Base-by-base conservation (phyloP, 2,329 filamentous ascomycete genomes). In the Beauveria caledonica region DNA sequence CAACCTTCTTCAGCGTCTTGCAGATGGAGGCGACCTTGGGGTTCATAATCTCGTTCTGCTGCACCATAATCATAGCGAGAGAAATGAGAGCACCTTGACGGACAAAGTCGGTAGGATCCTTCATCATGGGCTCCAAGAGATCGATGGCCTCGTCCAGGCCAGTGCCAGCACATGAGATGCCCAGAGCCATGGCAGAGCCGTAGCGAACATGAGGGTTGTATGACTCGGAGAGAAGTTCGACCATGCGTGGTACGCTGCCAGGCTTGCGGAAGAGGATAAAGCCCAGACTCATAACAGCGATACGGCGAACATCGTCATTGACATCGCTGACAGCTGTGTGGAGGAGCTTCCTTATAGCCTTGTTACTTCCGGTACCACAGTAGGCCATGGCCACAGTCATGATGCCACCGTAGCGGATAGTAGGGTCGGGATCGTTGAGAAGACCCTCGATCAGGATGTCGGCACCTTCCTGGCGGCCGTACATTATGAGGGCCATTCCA, bases 171-270 rank as follows among this genome's bases (percentile, higher is more conserved):
- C 95, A 99, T 27, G 95, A 96, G 69, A 99, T 99, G 76, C 94
- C 94, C 13, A 99, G 84, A 48, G 95, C 95, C 92, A 99, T 97
- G 58, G 94, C 94, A 21, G 94, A 96, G 70, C 94, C 94, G 69
- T 99, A 99, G 61, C 94, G 88, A 51, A 99, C 94, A 71, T 99
- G 94, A 21, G 94, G 94, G 77, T 99, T 99, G 80, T 99, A 99
- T 0, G 93, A 97, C 74, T 99, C 95, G 5, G 94, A 94, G 21
- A 99, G 86, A 55, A 99, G 85, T 77, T 99, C 95, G 45, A 99
- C 94, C 92, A 99, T 99, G 64, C 95, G 90, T 58, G 95, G 95
- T 17, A 99, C 94, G 68, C 92, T 96, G 68, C 91, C 90, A 50
- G 95, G 91, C 80, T 97, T 99, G 64, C 94, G 85, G 88, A 99